These are phyloP conservation scores for Apiotrichum gamsii DNA, from an alignment of 1,284 basidiomycete species.

Conservation along the genomic window DNA sequence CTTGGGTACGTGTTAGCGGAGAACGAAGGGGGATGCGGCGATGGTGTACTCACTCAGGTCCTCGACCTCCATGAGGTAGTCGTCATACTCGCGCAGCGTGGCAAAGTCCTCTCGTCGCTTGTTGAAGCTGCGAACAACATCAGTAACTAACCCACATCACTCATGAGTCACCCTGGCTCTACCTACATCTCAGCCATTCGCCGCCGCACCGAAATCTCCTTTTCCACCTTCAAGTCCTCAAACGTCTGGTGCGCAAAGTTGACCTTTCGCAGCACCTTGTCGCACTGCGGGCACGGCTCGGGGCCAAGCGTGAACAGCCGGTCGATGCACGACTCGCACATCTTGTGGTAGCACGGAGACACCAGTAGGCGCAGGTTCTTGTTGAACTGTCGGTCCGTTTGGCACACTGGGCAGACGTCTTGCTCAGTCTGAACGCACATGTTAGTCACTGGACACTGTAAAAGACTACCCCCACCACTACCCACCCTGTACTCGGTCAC, in stretches of 20 bases:
- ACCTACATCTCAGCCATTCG: slow-evolving; percentile 76
- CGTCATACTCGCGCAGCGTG: slow-evolving; percentile 78
- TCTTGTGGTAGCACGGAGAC: slow-evolving; percentile 97
- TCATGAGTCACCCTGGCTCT: no score
- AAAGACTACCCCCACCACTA: neutral
- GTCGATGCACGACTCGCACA: slow-evolving; percentile 98
- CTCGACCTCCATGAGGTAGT: slow-evolving; percentile 94
- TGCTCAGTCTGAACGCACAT: slow-evolving; percentile 65
- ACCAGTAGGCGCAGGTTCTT: slow-evolving; percentile 89
- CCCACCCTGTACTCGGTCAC: slow-evolving; percentile 40
- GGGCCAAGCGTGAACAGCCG: slow-evolving; percentile 92
- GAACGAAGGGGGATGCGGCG: neutral
- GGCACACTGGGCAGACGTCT: slow-evolving; percentile 95
- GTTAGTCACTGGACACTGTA: neutral
- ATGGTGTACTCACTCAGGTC: slow-evolving; percentile 66
- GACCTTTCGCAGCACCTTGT: slow-evolving; percentile 79
- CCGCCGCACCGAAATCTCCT: slow-evolving; percentile 84
- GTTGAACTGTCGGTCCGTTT: slow-evolving; percentile 92
- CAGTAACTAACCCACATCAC: no score
- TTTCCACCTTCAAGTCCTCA: slow-evolving; percentile 92
- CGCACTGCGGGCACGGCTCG: slow-evolving; percentile 91
- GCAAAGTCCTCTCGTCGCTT: slow-evolving; percentile 85
- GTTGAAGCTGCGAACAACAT: slow-evolving; percentile 84
- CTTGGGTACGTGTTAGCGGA: slow-evolving; percentile 34
- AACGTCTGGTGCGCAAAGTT: slow-evolving; percentile 96